Evolutionary conservation across 2,329 filamentous ascomycete species (phyloP).

Genomic region (Penicillium sp.): DNA sequence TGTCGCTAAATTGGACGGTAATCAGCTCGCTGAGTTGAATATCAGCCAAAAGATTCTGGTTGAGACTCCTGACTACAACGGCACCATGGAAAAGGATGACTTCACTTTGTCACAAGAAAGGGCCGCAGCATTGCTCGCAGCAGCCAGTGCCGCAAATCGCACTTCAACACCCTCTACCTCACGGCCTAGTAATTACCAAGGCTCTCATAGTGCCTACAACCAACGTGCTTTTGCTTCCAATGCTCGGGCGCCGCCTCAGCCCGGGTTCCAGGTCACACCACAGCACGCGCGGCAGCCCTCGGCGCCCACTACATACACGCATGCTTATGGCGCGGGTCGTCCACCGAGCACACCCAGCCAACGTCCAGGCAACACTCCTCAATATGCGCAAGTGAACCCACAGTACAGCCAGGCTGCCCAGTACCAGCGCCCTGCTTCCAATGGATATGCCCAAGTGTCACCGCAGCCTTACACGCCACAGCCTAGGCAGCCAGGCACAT

Average conservation of each 20-base stretch:
- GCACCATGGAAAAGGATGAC: constrained; percentile 82
- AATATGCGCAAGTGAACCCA: constrained; percentile 32
- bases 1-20: constrained; percentile 80
- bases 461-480: constrained; percentile 36
- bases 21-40: constrained; percentile 77
- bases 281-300: constrained; percentile 33
- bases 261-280: constrained; percentile 27
- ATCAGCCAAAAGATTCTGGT: constrained; percentile 77
- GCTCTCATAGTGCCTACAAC: constrained; percentile 29
- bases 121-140: constrained; percentile 30
- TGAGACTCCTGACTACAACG: constrained; percentile 69
- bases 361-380: constrained; percentile 35
- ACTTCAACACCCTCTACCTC: constrained; percentile 33
- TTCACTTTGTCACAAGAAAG: constrained; percentile 52
- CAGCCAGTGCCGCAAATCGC: constrained; percentile 30
- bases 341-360: constrained; percentile 36
- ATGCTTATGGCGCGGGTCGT: constrained; percentile 30
- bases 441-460: constrained; percentile 36
- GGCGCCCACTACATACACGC: constrained; percentile 31
- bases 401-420: constrained; percentile 38
- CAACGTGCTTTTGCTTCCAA: constrained; percentile 33
- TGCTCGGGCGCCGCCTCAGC: constrained; percentile 26
- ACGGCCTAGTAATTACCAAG: constrained; percentile 30
- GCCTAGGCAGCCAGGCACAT: constrained; percentile 31
- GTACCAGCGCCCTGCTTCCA: constrained; percentile 39